Evolutionary conservation across 2,329 filamentous ascomycete genomes (phyloP).

Genomic region (Fusarium tuaranense): DNA sequence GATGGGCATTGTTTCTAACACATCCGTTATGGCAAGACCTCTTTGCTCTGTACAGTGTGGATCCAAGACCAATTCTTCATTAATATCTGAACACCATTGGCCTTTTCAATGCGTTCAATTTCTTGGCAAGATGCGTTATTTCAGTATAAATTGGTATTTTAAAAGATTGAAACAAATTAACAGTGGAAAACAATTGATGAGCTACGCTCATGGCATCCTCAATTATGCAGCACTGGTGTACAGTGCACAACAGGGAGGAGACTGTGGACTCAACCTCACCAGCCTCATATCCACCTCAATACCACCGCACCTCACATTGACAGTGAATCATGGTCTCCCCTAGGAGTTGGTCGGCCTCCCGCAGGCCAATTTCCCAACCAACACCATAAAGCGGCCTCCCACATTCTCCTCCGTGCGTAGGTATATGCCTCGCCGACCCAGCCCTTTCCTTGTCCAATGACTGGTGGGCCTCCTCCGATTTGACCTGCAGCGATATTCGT

Average conservation of each 20-base stretch:
- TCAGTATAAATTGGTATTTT: neutral
- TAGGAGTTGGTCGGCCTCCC: slow-evolving; percentile 6
- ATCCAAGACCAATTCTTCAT: neutral
- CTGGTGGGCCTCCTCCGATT: slow-evolving; percentile 11
- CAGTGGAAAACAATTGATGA: neutral
- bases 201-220: neutral
- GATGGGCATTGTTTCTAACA: fast-evolving
- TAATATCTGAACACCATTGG: neutral
- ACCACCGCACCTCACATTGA: neutral
- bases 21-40: neutral
- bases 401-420: neutral
- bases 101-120: fast-evolving
- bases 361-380: neutral
- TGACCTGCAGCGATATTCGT: slow-evolving; percentile 1
- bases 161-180: too few relatives aligned
- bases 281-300: neutral
- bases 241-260: neutral
- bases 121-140: neutral
- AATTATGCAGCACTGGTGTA: neutral
- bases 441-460: neutral
- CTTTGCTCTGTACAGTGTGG: neutral
- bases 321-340: slow-evolving; percentile 24
- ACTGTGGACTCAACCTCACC: slow-evolving; percentile 1
- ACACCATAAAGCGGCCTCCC: neutral
- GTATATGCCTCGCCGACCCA: neutral